Evolutionary conservation across 306 rosid species (phyloP).

Genomic region (Dryas drummondii): DNA sequence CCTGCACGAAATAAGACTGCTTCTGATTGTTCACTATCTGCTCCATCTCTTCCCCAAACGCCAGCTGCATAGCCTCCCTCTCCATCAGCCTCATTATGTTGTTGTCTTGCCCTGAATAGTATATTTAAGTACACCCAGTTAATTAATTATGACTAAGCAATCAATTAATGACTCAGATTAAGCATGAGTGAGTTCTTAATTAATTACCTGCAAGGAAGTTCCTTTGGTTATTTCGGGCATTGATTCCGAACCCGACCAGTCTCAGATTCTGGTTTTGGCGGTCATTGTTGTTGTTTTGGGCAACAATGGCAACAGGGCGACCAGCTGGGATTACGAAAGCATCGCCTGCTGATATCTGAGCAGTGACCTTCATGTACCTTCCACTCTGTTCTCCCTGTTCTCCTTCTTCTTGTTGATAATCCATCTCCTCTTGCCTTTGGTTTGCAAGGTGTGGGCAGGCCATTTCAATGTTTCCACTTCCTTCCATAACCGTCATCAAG

Average conservation of each 20-base stretch:
- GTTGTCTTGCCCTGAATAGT: slow-evolving; percentile 19
- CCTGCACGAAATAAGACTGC: slow-evolving; percentile 27
- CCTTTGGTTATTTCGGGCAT: slow-evolving; percentile 25
- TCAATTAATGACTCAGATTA: too few species aligned
- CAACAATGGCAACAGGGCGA: slow-evolving; percentile 28
- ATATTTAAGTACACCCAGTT: not conserved
- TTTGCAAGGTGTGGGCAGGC: slow-evolving; percentile 39
- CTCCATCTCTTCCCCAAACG: slow-evolving; percentile 32
- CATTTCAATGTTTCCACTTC: slow-evolving; percentile 44
- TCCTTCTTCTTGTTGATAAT: not conserved
- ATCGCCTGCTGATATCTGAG: slow-evolving; percentile 30
- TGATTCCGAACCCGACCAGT: slow-evolving; percentile 32
- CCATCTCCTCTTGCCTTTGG: slow-evolving; percentile 8
- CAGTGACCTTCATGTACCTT: slow-evolving; percentile 2
- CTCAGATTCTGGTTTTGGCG: not conserved
- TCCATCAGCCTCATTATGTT: slow-evolving; percentile 25
- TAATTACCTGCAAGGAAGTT: slow-evolving; percentile 35
- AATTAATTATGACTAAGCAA: not conserved
- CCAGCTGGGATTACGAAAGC: slow-evolving; percentile 37
- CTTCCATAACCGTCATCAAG: slow-evolving; percentile 34
- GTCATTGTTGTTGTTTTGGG: slow-evolving; percentile 4
- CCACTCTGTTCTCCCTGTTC: slow-evolving; percentile 13
- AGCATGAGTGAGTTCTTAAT: not conserved
- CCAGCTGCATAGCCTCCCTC: slow-evolving; percentile 34
- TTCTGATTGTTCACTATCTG: slow-evolving; percentile 24